phyloP scores from a whole-genome alignment of 768 basidiomycete genomes.

The Mrakia hoshinonis region DNA sequence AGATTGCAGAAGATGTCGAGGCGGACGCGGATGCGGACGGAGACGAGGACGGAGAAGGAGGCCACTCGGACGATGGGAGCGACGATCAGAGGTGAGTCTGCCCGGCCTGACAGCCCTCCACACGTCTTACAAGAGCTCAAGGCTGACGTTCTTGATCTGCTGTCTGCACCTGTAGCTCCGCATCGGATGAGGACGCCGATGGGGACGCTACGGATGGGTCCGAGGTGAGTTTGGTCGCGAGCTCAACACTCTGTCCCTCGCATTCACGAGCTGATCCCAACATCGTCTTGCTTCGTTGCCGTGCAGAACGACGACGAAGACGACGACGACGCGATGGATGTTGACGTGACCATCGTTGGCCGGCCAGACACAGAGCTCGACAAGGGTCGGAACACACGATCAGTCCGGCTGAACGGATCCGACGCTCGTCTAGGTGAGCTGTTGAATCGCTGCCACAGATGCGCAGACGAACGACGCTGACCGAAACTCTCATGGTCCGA shows the following conservation, averaged over 20 bases:
- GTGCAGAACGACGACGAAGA: constrained; percentile 33
- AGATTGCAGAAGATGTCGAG: neutral
- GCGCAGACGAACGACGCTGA: too few species aligned
- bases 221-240: constrained; percentile 53
- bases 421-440: constrained; percentile 11
- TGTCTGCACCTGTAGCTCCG: neutral
- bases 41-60: constrained; percentile 30
- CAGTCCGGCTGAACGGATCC: constrained; percentile 6
- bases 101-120: neutral
- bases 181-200: constrained; percentile 28
- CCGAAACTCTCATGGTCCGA: constrained; percentile 17
- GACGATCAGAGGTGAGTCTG: neutral
- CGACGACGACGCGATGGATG: constrained; percentile 33
- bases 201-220: constrained; percentile 27
- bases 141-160: neutral
- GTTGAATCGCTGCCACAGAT: neutral
- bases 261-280: neutral
- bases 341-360: constrained; percentile 27
- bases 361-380: constrained; percentile 31
- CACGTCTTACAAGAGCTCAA: neutral
- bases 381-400: constrained; percentile 12
- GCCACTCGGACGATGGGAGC: constrained; percentile 9
- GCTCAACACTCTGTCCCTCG: constrained; percentile 2
- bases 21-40: constrained; percentile 17
- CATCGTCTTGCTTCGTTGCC: neutral